phyloP scores from a whole-genome alignment of 495 filamentous ascomycete genomes.

The Apiosordaria backusii region DNA sequence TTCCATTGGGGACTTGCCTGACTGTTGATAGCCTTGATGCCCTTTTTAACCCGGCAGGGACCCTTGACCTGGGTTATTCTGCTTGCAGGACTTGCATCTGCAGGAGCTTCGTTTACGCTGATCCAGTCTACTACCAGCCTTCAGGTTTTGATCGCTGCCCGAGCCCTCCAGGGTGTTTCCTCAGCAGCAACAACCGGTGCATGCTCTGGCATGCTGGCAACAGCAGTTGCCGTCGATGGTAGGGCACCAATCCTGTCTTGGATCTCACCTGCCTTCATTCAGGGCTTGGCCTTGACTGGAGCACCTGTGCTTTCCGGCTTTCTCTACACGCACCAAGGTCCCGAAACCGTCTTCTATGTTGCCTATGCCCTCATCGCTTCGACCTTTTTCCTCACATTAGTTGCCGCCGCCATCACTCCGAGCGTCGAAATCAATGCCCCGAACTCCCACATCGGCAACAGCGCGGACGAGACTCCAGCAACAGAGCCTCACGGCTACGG shows the following conservation, averaged over 20 bases:
- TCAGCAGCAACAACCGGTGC: constrained; percentile 23
- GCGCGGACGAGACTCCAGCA: background rate
- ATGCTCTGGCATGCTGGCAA: constrained; percentile 19
- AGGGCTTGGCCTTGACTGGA: constrained; percentile 24
- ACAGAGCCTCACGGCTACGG: constrained; percentile 19
- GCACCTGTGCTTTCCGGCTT: constrained; percentile 21
- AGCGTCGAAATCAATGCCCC: no score
- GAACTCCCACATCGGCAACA: background rate
- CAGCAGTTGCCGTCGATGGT: background rate
- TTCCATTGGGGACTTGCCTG: background rate
- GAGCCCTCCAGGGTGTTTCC: constrained; percentile 28
- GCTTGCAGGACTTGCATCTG: constrained; percentile 21
- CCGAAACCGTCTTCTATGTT: constrained; percentile 23
- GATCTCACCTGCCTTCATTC: constrained; percentile 24
- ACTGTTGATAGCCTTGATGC: constrained; percentile 22
- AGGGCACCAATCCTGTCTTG: constrained; percentile 7
- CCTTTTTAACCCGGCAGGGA: constrained; percentile 21
- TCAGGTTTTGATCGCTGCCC: constrained; percentile 20
- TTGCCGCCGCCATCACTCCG: constrained; percentile 9
- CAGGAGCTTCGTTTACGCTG: constrained; percentile 21
- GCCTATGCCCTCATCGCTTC: constrained; percentile 25
- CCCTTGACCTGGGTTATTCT: constrained; percentile 15
- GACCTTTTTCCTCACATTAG: constrained; percentile 15
- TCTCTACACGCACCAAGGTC: constrained; percentile 17
- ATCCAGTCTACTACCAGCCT: constrained; percentile 23